Conservation (phyloP, 1,139 yeast genomes). For the Geotrichum cucujoidarum region DNA sequence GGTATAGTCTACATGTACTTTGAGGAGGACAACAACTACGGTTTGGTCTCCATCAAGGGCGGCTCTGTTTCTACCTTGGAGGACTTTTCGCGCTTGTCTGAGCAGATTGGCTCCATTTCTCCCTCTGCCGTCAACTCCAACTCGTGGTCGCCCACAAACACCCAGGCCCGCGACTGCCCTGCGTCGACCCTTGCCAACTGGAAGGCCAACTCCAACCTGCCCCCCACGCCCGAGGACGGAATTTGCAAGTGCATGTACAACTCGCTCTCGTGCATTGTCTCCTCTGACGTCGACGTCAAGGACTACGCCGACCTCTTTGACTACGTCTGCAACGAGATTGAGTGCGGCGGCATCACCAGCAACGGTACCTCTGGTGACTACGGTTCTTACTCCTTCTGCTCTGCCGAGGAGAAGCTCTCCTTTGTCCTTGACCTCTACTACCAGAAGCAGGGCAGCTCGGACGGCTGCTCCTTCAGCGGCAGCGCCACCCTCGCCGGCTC, state of each 20-base stretch:
- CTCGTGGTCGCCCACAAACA: conserved; percentile 44
- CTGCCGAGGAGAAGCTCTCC: conserved; percentile 54
- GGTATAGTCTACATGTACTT: conserved; percentile 91
- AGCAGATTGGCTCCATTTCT: conserved; percentile 49
- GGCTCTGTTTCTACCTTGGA: conserved; percentile 51
- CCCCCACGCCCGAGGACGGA: conserved; percentile 63
- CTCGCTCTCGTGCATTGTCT: conserved; percentile 50
- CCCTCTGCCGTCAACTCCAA: conserved; percentile 56
- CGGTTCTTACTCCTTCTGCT: conserved; percentile 58
- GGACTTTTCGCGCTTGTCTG: conserved; percentile 55
- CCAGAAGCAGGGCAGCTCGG: conserved; percentile 38
- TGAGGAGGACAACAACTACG: conserved; percentile 84
- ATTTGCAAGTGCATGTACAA: conserved; percentile 53
- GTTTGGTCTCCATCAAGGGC: conserved; percentile 50
- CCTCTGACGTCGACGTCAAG: conserved; percentile 40
- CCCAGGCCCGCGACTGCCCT: conserved; percentile 50
- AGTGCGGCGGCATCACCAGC: conserved; percentile 46
- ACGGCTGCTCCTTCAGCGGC: conserved; percentile 58
- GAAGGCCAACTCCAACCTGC: conserved; percentile 53
- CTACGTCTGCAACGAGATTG: conserved; percentile 43
- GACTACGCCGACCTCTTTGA: conserved; percentile 54
- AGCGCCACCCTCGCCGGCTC: conserved; percentile 47
- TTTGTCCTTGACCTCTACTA: conserved; percentile 58
- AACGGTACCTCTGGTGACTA: conserved; percentile 50
- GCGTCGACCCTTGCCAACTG: conserved; percentile 44